These are phyloP conservation scores for Cladophialophora psammophila DNA, from an alignment of 2,329 filamentous ascomycete species.

Conservation along the genomic window DNA sequence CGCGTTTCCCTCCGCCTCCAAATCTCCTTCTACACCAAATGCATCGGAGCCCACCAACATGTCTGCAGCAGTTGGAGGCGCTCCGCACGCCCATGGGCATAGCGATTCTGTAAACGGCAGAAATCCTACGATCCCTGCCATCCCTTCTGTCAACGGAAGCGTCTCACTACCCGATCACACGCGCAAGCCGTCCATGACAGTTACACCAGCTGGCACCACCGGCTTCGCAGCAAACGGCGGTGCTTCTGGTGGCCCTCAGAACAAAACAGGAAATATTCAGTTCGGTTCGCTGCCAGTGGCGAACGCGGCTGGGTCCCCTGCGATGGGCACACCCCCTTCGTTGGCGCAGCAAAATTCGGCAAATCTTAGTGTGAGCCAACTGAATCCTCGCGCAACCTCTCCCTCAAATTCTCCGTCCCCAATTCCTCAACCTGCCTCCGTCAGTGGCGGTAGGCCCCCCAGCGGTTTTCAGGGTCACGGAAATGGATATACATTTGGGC, in stretches of 20 bases:
- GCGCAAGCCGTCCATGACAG: constrained; percentile 89
- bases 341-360: constrained; percentile 35
- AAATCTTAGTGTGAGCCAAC: constrained; percentile 38
- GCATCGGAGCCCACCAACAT: constrained; percentile 43
- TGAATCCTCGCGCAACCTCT: constrained; percentile 78
- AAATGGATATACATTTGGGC: constrained; percentile 80
- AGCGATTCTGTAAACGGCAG: constrained; percentile 41
- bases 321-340: constrained; percentile 52
- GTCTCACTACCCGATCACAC: constrained; percentile 70
- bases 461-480: constrained; percentile 74
- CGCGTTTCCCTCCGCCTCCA: constrained; percentile 35
- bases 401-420: constrained; percentile 90
- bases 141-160: constrained; percentile 72
- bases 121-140: constrained; percentile 63
- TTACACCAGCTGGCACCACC: constrained; percentile 80
- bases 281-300: constrained; percentile 71
- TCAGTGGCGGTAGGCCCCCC: constrained; percentile 83
- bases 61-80: constrained; percentile 42
- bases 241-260: constrained; percentile 59
- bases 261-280: constrained; percentile 62
- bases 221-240: constrained; percentile 81
- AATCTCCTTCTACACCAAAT: constrained; percentile 37
- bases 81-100: constrained; percentile 37
- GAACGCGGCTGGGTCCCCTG: constrained; percentile 64
- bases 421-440: constrained; percentile 85